Evolutionary conservation across 441 rosid species (phyloP).

Genomic region (Theobroma grandiflorum): DNA sequence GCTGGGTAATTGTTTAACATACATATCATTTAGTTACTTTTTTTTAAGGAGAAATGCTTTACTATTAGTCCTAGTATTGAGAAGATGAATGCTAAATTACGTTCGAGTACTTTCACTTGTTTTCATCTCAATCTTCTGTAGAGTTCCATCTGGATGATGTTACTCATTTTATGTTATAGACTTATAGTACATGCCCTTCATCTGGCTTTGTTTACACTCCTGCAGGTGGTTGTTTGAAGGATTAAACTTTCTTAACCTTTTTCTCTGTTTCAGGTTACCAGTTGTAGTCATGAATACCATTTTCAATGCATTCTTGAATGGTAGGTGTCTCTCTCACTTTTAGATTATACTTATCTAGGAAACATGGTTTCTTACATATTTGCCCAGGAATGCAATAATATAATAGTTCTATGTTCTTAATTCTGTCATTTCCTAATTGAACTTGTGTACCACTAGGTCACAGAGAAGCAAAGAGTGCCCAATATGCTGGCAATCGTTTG

Average conservation of each 20-base stretch:
- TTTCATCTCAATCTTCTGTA: neutral
- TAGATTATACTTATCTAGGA: neutral
- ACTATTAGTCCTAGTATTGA: neutral
- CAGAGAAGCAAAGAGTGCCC: slow-evolving; percentile 98
- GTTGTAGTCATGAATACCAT: slow-evolving; percentile 94
- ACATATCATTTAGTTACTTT: neutral
- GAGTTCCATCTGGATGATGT: neutral
- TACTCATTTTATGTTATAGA: neutral
- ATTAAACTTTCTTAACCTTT: slow-evolving; percentile 7
- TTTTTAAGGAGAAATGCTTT: neutral
- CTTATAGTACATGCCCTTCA: neutral
- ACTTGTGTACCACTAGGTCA: slow-evolving; percentile 55
- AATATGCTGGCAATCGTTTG: slow-evolving; percentile 80
- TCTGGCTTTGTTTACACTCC: neutral
- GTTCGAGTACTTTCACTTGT: neutral
- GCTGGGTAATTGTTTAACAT: neutral
- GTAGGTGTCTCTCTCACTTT: slow-evolving; percentile 35
- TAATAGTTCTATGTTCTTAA: neutral
- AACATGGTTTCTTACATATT: neutral
- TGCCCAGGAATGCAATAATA: neutral
- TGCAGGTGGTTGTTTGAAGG: neutral
- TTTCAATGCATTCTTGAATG: slow-evolving; percentile 94
- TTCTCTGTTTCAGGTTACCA: slow-evolving; percentile 60
- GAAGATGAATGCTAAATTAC: neutral
- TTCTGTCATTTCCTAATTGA: slow-evolving; percentile 20